Base-by-base conservation (phyloP, 2,329 filamentous ascomycete species). In the Didymosphaeria variabile region DNA sequence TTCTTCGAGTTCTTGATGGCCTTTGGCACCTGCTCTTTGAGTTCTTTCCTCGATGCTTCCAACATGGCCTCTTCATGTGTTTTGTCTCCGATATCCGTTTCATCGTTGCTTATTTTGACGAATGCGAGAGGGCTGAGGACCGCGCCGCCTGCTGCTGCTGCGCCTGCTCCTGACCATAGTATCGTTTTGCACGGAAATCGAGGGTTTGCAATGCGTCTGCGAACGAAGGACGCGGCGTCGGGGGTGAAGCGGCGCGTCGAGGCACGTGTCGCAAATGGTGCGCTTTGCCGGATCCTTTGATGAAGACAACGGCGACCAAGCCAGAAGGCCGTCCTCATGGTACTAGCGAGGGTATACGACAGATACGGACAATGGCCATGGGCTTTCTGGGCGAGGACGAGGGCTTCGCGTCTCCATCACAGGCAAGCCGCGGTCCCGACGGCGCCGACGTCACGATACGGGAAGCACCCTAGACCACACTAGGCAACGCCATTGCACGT, bases 11-110 rank as follows among this genome's bases (percentile, higher is more conserved):
- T 88, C 42, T 81, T 82, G 32, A 90, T 84, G 60, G 89, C 83
- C 5, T 89, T 84, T 1, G 87, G 83, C 1, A 94, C 85, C 38
- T 85, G 85, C 70, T 91, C 92, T 59, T 84, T 84, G 38, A 97
- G 87, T 80, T 97, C 94, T 58, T 88, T 82, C 45, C 91, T 84
- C 40, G 94, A 97, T 2, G 85, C 88, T 75, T 93, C 87, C 15
- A 97, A 86, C 94, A 97, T 97, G 66, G 92, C 90, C 78, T 86
- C 86, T 80, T 97, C 94, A 29, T 88, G 87, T 2, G 94, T 97
- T 72, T 90, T 84, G 29, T 82, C 78, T 23, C 80, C 76, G 57
- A 77, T 77, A 47, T 78, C 75, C 13, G 74, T 75, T 31, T 83
- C 79, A 47, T 85, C 80, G 63, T 87, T 82, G 52, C 84, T 83